Base-by-base conservation (phyloP, 2,329 filamentous ascomycete species). In the Colletotrichum agaves region DNA sequence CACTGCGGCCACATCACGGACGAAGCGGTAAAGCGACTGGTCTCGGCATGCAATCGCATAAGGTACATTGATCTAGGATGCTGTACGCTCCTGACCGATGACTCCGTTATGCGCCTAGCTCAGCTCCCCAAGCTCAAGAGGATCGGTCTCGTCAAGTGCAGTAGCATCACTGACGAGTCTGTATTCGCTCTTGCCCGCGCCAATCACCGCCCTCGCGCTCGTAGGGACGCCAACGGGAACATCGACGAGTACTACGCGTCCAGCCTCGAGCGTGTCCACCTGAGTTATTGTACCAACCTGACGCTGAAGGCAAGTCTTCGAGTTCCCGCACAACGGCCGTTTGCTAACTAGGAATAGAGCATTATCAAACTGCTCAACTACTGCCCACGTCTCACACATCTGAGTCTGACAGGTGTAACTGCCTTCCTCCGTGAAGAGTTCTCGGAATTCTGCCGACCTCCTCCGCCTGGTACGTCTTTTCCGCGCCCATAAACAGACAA, bases 61-160 rank as follows among this genome's bases (percentile, higher is more conserved):
- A 88, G 96, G 62, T 99, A 99, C 77, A 99, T 99, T 71, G 96
- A 99, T 76, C 83, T 99, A 47, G 96, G 96, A n/a, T 98, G 96
- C 81, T 99, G 96, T 79, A 88, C 87, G 13, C 90, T 93, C 73
- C 83, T 99, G 69, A 98, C 96, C 0, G 96, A 99, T 73, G 85
- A 87, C 11, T 98, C 94, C 21, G 91, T 99, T 15, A 91, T 87
- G 70, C 91, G 93, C 71, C 84, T 99, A 41, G 94, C 96, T 5
- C 88, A 88, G 13, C 85, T 99, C 5, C 96, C 96, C 3, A 99
- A 99, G 79, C 83, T 99, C 60, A 94, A 97, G 82, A 87, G 96
- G 41, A 97, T 99, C 69, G 96, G 96, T 1, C 82, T 99, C 60
- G 96, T 99, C 61, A 99, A 99, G 79, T 99, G 96, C 75, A 89